Conservation (phyloP, 495 filamentous ascomycete species). For the Geoglossum glabrum region DNA sequence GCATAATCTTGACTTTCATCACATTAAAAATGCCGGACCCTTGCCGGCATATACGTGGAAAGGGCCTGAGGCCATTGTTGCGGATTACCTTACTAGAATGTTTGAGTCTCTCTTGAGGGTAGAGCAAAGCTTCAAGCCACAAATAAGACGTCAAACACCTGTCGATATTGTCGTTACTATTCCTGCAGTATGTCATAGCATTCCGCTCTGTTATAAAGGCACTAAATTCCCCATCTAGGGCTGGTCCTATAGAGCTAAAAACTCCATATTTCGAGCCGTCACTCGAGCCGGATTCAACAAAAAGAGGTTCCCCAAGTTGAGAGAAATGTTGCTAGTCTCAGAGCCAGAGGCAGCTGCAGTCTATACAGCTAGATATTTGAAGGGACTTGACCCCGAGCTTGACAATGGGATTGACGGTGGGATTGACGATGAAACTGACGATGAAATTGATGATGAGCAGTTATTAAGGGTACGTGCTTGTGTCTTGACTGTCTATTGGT, state of each 20-base stretch:
- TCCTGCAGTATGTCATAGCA: not conserved
- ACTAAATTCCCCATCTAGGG: too few relatives aligned
- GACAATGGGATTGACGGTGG: too few relatives aligned
- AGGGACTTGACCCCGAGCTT: not conserved
- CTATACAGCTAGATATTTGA: not conserved
- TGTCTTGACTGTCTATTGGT: slow-evolving; percentile 3
- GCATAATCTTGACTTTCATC: not conserved
- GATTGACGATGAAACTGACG: too few relatives aligned
- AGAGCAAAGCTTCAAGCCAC: too few relatives aligned
- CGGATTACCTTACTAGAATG: not conserved
- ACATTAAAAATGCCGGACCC: not conserved
- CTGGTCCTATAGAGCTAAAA: not conserved
- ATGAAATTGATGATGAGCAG: too few relatives aligned
- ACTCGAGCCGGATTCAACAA: not conserved
- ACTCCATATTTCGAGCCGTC: not conserved
- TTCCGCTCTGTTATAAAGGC: too few relatives aligned
- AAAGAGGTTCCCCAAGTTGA: not conserved
- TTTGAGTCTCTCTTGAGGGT: not conserved
- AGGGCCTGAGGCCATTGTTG: not conserved
- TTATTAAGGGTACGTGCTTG: not conserved
- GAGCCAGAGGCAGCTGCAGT: not conserved
- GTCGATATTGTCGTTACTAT: not conserved
- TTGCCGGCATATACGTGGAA: not conserved
- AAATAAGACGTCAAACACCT: not conserved
- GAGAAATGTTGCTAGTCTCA: not conserved